Percentiles rank a stretch among this genome's conserved stretches.
These are phyloP conservation scores for Sambucus nigra DNA, from an alignment of 129 eudicot genomes.

Conservation along the genomic window DNA sequence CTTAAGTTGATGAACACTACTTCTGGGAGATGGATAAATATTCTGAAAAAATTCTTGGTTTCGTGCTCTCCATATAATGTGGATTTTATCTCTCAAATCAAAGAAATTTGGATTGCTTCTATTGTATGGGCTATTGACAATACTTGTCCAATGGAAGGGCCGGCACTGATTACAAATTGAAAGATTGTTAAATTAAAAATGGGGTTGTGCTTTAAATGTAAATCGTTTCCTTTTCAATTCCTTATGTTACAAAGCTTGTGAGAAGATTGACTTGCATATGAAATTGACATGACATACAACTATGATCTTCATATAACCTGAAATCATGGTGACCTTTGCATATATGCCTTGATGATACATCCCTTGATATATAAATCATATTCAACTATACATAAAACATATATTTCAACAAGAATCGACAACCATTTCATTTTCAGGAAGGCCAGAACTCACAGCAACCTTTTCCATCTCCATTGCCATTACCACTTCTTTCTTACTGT, in stretches of 20 bases:
- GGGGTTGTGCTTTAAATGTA: no score
- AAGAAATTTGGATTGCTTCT: no score
- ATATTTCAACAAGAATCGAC: conserved; percentile 15
- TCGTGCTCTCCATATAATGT: no score
- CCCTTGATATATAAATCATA: background rate
- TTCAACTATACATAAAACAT: background rate
- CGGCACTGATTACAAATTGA: no score
- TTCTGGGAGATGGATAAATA: no score
- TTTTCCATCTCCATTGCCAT: conserved; percentile 15
- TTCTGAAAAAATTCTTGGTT: no score
- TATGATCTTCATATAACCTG: background rate
- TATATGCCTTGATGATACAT: background rate
- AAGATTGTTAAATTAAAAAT: no score
- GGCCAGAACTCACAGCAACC: conserved; percentile 14
- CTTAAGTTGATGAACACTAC: no score
- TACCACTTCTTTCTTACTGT: conserved; percentile 5
- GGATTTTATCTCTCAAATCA: no score
- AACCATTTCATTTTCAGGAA: conserved; percentile 11
- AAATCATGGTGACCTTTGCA: no score
- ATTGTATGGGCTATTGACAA: no score
- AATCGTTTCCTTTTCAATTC: background rate
- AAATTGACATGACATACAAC: background rate
- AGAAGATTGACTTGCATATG: background rate
- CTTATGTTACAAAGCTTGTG: background rate
- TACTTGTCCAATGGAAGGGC: no score